These are phyloP conservation scores for Chlorella sp. DNA, from an alignment of 139 green algal species.

Conservation along the genomic window DNA sequence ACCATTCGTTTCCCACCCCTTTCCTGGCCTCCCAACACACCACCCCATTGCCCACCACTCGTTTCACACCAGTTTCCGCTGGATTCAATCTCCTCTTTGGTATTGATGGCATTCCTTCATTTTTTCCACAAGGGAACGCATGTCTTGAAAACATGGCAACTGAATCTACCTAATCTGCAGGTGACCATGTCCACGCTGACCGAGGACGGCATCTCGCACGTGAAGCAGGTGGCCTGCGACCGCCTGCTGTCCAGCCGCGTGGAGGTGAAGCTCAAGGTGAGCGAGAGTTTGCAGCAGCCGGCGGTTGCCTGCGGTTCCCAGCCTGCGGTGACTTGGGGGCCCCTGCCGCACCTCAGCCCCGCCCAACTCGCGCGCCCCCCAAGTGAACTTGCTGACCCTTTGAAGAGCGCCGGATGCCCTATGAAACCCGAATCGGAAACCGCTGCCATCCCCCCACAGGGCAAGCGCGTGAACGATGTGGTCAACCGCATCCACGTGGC, in stretches of 20 bases:
- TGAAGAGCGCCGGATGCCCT: no score
- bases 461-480: slow-evolving; percentile 88
- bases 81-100: no score
- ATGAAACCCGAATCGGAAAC: no score
- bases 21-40: background rate
- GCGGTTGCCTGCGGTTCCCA: no score
- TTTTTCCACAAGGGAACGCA: no score
- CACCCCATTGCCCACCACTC: no score
- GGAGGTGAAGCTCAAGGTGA: slow-evolving; percentile 87
- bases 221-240: slow-evolving; percentile 94
- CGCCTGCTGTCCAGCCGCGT: slow-evolving; percentile 89
- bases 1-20: no score
- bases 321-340: background rate
- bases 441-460: slow-evolving; percentile 25
- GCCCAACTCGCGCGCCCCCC: background rate
- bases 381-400: background rate
- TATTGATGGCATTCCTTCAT: no score
- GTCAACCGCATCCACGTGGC: slow-evolving; percentile 96
- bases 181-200: slow-evolving; percentile 93
- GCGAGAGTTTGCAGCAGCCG: no score
- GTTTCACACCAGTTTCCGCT: no score
- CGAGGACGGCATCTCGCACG: slow-evolving; percentile 89
- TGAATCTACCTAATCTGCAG: slow-evolving; percentile 37
- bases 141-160: no score
- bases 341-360: background rate